phyloP scores from a whole-genome alignment of 768 basidiomycete species.

The Dioszegia crocea region DNA sequence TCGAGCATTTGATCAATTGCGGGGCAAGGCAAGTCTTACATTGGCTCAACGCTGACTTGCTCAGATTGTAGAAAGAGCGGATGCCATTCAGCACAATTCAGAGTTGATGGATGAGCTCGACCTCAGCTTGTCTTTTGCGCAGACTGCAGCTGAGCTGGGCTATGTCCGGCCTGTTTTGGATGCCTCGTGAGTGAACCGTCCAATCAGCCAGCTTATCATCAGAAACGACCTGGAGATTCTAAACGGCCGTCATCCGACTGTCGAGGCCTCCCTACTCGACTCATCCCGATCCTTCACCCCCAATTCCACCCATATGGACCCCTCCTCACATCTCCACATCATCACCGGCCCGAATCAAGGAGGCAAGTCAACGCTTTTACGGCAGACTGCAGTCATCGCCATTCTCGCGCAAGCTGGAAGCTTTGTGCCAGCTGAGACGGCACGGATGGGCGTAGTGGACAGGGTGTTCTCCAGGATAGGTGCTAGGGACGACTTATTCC shows the following conservation, averaged over 20 bases:
- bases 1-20: conserved; percentile 64
- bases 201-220: neutral
- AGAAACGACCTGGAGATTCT: conserved; percentile 63
- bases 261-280: conserved; percentile 74
- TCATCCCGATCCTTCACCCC: conserved; percentile 68
- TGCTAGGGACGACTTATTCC: conserved; percentile 88
- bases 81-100: conserved; percentile 66
- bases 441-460: conserved; percentile 79
- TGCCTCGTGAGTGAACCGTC: conserved; percentile 58
- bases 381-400: conserved; percentile 82
- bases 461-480: conserved; percentile 90
- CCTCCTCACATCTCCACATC: conserved; percentile 64
- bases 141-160: conserved; percentile 69
- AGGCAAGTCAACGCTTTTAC: conserved; percentile 81
- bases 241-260: conserved; percentile 86
- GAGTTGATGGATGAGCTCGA: conserved; percentile 82
- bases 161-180: conserved; percentile 68
- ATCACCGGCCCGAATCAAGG: conserved; percentile 88
- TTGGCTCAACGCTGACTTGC: neutral
- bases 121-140: conserved; percentile 73
- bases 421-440: conserved; percentile 83
- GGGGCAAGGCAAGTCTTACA: conserved; percentile 58
- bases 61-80: conserved; percentile 63
- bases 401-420: conserved; percentile 89
- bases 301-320: conserved; percentile 67